phyloP scores from a whole-genome alignment of 352 stramenopile genomes.

The Phytophthora uliginosa region DNA sequence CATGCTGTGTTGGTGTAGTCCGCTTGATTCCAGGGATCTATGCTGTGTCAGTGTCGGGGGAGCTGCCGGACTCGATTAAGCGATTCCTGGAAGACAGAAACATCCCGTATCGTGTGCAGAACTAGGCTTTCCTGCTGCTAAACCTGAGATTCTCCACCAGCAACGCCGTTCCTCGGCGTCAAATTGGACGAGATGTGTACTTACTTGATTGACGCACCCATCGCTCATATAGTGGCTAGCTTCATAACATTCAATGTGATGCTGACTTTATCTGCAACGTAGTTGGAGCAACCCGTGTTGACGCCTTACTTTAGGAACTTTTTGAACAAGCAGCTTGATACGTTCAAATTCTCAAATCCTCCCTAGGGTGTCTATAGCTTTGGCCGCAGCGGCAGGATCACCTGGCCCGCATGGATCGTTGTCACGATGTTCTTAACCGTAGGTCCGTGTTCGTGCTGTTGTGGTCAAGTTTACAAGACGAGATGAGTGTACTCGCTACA shows the following conservation, averaged over 20 bases:
- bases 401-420: too few relatives aligned
- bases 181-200: background rate
- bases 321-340: too few relatives aligned
- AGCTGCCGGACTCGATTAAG: constrained; percentile 90
- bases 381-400: too few relatives aligned
- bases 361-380: too few relatives aligned
- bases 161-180: background rate
- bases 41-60: constrained; percentile 87
- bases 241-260: background rate
- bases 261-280: background rate
- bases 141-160: background rate
- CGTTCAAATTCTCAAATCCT: too few relatives aligned
- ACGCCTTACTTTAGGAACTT: too few relatives aligned
- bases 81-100: constrained; percentile 90
- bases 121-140: constrained; percentile 27
- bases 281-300: too few relatives aligned
- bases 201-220: background rate
- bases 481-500: background rate
- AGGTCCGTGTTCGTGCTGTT: background rate
- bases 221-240: background rate
- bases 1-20: constrained; percentile 43
- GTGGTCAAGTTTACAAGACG: too few relatives aligned
- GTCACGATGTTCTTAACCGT: too few relatives aligned
- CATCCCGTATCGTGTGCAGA: constrained; percentile 88
- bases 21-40: constrained; percentile 88